Evolutionary conservation across 345 rosid genomes (phyloP), one percentile per base, ranked within the genome.

Genomic region (Ailanthus altissimus): DNA sequence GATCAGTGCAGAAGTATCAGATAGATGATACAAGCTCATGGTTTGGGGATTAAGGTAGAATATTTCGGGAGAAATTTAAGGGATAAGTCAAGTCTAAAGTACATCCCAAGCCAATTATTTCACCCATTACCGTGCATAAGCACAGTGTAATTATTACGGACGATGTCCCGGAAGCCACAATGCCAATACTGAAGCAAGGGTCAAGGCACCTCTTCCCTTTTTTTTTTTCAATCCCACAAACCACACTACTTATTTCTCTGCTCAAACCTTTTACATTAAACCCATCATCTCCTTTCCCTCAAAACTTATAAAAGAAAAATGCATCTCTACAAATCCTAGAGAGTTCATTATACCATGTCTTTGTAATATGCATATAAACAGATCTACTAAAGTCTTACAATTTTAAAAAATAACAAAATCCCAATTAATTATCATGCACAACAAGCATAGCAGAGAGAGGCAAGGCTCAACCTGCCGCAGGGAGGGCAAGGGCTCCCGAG

Each of bases 401-500:
- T 21, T 51, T 4, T 57, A 6, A 73, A 63, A 7, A 53, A 46
- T 18, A 23, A 66, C 21, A 60, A 21, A 77, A 72, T 47, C 50
- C n/a, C 25, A 8, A 25, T 9, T 11, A 69, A 23, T 20, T 36
- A 21, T 57, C 28, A 23, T 14, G 43, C 57, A 32, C 49, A 40
- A n/a, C 21, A 49, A 13, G 15, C 49, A 54, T n/a, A 46, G 40
- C 62, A 42, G 8, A 16, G 36, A 26, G 38, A n/a, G 51, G 6
- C 23, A 38, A 21, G 50, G 20, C 50, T 25, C 72, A 78, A 96
- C 99, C 98, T 96, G 98, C 99, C 6, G 90, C 91, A 32, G 99
- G 97, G 63, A 96, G 75, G 50, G 92, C 94, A 70, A 91, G 85
- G 65, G 84, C 88, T 82, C 97, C 97, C 0, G 93, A 84, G 56